phyloP scores from a whole-genome alignment of 2,329 filamentous ascomycete genomes.

The Juglanconis juglandina region DNA sequence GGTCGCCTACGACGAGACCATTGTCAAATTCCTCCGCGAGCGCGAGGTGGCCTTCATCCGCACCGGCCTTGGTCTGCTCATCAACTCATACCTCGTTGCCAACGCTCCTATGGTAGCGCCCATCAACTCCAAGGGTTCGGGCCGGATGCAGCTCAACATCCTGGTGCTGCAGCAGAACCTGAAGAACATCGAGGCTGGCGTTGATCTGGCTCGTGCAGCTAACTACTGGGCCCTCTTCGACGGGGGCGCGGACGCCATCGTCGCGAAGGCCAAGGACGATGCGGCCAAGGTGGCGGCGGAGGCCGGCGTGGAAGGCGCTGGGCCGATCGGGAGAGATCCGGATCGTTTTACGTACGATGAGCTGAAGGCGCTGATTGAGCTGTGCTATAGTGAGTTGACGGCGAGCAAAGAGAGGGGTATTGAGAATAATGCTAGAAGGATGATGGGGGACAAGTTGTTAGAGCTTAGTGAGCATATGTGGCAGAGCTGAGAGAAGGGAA shows the following conservation, averaged over 20 bases:
- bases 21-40: slow-evolving; percentile 67
- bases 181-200: slow-evolving; percentile 79
- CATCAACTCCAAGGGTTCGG: slow-evolving; percentile 80
- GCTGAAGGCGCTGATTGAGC: slow-evolving; percentile 61
- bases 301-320: slow-evolving; percentile 27
- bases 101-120: slow-evolving; percentile 68
- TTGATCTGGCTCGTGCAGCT: slow-evolving; percentile 60
- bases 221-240: slow-evolving; percentile 69
- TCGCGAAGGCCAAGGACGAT: slow-evolving; percentile 56
- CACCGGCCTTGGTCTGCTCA: slow-evolving; percentile 70
- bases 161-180: slow-evolving; percentile 94
- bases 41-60: slow-evolving; percentile 74
- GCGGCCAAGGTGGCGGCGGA: slow-evolving; percentile 33
- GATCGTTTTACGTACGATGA: slow-evolving; percentile 62
- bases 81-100: slow-evolving; percentile 74
- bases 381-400: slow-evolving; percentile 66
- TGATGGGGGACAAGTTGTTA: slow-evolving; percentile 67
- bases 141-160: slow-evolving; percentile 90
- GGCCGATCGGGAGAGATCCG: slow-evolving; percentile 25
- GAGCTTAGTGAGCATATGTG: slow-evolving; percentile 71
- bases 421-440: slow-evolving; percentile 62
- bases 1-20: slow-evolving; percentile 81
- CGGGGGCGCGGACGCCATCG: slow-evolving; percentile 61
- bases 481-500: slow-evolving; percentile 42
- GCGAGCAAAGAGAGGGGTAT: slow-evolving; percentile 66